These are phyloP conservation scores for Scheffersomyces titani DNA, from an alignment of 1,139 yeast species.

Conservation along the genomic window DNA sequence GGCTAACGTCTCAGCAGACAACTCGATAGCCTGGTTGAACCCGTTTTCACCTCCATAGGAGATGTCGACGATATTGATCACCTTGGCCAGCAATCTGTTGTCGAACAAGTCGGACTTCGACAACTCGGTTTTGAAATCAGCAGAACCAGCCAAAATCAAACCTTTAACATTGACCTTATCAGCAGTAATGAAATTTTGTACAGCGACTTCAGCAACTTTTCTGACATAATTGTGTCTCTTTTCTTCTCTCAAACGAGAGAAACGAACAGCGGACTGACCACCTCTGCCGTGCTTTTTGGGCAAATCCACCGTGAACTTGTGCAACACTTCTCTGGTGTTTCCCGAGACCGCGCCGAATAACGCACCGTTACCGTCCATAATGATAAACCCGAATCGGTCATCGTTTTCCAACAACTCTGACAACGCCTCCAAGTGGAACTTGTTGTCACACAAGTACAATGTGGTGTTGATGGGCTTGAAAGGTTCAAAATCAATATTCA, in stretches of 20 bases:
- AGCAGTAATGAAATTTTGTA: constrained; percentile 88
- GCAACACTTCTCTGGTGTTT: constrained; percentile 93
- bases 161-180: constrained; percentile 96
- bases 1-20: constrained; percentile 93
- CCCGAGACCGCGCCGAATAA: constrained; percentile 95
- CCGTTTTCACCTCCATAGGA: constrained; percentile 99
- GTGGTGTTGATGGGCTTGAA: constrained; percentile 98
- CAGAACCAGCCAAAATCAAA: constrained; percentile 95
- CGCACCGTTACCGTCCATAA: constrained; percentile 99
- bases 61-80: constrained; percentile 90
- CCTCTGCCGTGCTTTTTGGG: constrained; percentile 99
- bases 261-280: constrained; percentile 99
- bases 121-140: constrained; percentile 95
- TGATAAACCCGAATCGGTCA: constrained; percentile 93
- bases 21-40: constrained; percentile 96
- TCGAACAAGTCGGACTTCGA: constrained; percentile 93
- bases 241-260: constrained; percentile 97
- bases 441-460: constrained; percentile 92
- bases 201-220: constrained; percentile 97
- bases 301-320: constrained; percentile 93
- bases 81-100: constrained; percentile 80
- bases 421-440: constrained; percentile 96
- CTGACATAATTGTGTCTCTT: constrained; percentile 98
- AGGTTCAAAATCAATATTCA: constrained; percentile 94
- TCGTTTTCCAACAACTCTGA: constrained; percentile 92